Base-by-base conservation (phyloP, 208 protist genomes). In the Trypanosoma lewisi region DNA sequence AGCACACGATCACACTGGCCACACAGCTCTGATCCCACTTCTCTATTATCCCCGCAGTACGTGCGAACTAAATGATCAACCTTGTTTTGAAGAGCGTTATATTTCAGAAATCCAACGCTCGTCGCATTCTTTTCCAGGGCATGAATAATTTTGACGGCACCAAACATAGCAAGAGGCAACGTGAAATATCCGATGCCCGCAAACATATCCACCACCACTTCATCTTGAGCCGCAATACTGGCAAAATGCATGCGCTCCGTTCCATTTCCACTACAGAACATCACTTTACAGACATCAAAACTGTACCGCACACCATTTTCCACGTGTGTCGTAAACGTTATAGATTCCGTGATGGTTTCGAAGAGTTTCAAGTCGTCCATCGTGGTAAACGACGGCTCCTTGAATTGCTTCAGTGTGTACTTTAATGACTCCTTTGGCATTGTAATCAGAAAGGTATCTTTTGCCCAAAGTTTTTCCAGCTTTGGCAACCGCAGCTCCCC, bases 171-270 rank as follows among this genome's bases (percentile, higher is more conserved):
- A 14, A 96, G 61, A 0, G 93, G 93, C 17, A 97, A 47, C 16
- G 93, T 83, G 52, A 97, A 97, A 63, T 97, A 97, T 11, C 93
- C 93, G 42, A 97, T 96, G 7, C 93, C 93, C 14, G 80, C 75
- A 67, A 97, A 97, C 93, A 97, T 96, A 57, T 97, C 93, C 4
- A 97, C 87, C 36, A 97, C 85, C 4, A 87, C 75, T 49, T 97
- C 89, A 41, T 73, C 80, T n/a, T 51, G 48, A 2, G 85, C 91
- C 17, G 67, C 27, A 19, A 94, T 54, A 2, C 54, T 60, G 37
- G 71, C 73, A 67, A 96, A 95, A 72, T 95, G 86, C 79, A 96
- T 95, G 12, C 93, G 78, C 73, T 97, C 90, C 19, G 84, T 96
- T 11, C 86, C 94, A 77, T 97, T 97, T 33, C 93, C 93, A 67